A percentile compares a stretch with the other conserved stretches of the same genome.
Conservation (phyloP, 257 asterid genomes). For the Lycium barbarum region DNA sequence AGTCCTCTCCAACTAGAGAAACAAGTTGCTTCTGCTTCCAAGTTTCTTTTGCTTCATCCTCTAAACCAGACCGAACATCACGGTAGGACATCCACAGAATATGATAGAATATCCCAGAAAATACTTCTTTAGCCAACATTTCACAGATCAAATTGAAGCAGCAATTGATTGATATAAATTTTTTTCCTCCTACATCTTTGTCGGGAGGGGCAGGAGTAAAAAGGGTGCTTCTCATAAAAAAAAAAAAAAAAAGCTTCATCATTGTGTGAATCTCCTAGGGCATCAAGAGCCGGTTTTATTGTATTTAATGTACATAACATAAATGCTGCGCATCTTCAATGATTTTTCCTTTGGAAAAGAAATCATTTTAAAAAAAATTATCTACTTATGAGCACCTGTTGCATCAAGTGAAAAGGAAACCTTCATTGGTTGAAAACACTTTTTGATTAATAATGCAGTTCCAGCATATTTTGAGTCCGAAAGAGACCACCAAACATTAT, state of each 20-base stretch:
- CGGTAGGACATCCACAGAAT: not conserved
- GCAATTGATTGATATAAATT: not conserved
- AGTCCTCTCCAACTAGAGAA: not conserved
- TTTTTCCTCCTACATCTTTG: not conserved
- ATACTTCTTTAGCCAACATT: not conserved
- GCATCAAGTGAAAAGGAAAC: constrained; percentile 86
- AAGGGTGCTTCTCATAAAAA: not conserved
- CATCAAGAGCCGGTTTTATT: not conserved
- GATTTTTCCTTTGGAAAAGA: constrained; percentile 12
- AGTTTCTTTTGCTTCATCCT: constrained; percentile 12
- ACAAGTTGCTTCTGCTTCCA: constrained; percentile 1
- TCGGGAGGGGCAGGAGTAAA: not conserved
- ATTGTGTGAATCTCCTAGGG: not conserved
- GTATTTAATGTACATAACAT: not conserved
- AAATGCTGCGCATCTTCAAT: not conserved
- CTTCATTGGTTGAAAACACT: constrained; percentile 74
- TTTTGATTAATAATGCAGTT: constrained; percentile 78
- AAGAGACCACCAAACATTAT: constrained; percentile 94
- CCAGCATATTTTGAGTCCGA: constrained; percentile 96
- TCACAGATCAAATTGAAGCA: not conserved
- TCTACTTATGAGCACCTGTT: constrained; percentile 53
- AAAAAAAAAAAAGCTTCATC: not conserved
- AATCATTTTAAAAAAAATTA: not conserved
- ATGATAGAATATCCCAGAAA: constrained; percentile 7
- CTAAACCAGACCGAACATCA: not conserved